phyloP scores from a whole-genome alignment of 495 filamentous ascomycete species.

The Penicillium crystallinum region DNA sequence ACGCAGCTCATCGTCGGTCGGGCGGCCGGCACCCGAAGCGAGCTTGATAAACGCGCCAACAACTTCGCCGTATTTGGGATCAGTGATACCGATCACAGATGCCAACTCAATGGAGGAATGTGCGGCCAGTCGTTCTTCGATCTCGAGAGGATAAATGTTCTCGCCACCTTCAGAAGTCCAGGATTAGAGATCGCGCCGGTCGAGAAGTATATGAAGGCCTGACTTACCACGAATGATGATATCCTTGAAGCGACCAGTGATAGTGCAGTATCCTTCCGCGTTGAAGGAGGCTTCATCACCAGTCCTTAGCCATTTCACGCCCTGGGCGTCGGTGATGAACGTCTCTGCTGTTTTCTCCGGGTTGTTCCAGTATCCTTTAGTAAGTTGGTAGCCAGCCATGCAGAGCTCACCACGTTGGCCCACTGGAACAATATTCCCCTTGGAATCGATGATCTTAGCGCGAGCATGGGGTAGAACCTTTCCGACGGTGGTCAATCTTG shows the following conservation, averaged over 20 bases:
- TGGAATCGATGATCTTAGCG: slow-evolving; percentile 60
- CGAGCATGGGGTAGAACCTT: slow-evolving; percentile 61
- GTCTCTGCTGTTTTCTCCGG: slow-evolving; percentile 62
- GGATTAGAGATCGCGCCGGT: not conserved
- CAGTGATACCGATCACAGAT: slow-evolving; percentile 58
- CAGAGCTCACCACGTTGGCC: slow-evolving; percentile 60
- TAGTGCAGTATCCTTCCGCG: slow-evolving; percentile 56
- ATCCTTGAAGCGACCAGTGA: slow-evolving; percentile 76
- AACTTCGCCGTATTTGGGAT: slow-evolving; percentile 61
- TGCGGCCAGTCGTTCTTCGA: slow-evolving; percentile 58
- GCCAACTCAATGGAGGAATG: slow-evolving; percentile 53
- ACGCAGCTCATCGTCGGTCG: slow-evolving; percentile 46
- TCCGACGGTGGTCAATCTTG: slow-evolving; percentile 57
- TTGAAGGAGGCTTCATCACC: slow-evolving; percentile 68
- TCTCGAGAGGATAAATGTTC: slow-evolving; percentile 74
- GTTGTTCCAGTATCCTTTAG: slow-evolving; percentile 67
- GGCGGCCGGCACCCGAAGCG: slow-evolving; percentile 26
- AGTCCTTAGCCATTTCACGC: slow-evolving; percentile 60
- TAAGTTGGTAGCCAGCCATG: slow-evolving; percentile 64
- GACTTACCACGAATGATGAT: slow-evolving; percentile 67
- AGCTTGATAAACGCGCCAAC: slow-evolving; percentile 56
- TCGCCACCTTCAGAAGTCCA: slow-evolving; percentile 50
- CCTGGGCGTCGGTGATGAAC: slow-evolving; percentile 52
- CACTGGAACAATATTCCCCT: slow-evolving; percentile 55
- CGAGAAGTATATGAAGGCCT: not conserved